Evolutionary conservation across 2,329 filamentous ascomycete genomes (phyloP), one percentile per base, ranked within the genome.

Genomic region (Trichophyton schoenleinii): DNA sequence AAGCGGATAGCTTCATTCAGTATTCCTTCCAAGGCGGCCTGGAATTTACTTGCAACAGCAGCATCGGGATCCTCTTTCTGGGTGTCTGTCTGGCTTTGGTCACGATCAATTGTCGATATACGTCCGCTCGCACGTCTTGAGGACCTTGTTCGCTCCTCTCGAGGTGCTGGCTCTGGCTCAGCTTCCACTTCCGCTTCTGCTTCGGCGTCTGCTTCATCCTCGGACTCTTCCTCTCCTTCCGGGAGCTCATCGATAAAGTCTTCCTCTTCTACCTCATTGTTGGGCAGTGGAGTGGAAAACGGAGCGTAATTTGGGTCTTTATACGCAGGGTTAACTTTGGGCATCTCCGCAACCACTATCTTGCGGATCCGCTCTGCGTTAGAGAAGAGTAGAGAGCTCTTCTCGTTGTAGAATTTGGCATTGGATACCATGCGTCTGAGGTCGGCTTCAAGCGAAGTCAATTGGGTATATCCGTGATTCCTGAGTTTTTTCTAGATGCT

Each of bases 311-410:
- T 79, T 15, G 80, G 78, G 65, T 83, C 76, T 64, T 84, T 83
- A 72, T 95, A 95, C 15, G 88, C 89, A 13, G 91, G 90, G 68
- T 96, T 95, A 67, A 87, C 82, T 72, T 88, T 88, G 61, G 86
- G 87, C 90, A 95, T 95, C 72, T 85, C 90, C 69, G 91, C 92
- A 71, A 88, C 91, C 46, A 92, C 80, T 2, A 89, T 86, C 75
- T 95, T 96, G 55, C 91, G 83, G 53, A 96, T 83, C 57, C 89
- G 84, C 73, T 96, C 91, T 7, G 91, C 89, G 75, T 96, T 90
- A 49, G 90, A 87, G 70, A 87, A 92, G 42, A 87, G 80, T 62
- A 84, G 77, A 0, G 88, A 89, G 49, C 81, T 82, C 67, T 87
- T 87, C 63, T 86, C 80, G 69, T 92, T 92, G 75, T 84, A 94